Percentiles rank a stretch among this genome's conserved stretches.
Evolutionary conservation across 345 rosid genomes (phyloP).

Genomic region (Eucalyptus polyanthemos): DNA sequence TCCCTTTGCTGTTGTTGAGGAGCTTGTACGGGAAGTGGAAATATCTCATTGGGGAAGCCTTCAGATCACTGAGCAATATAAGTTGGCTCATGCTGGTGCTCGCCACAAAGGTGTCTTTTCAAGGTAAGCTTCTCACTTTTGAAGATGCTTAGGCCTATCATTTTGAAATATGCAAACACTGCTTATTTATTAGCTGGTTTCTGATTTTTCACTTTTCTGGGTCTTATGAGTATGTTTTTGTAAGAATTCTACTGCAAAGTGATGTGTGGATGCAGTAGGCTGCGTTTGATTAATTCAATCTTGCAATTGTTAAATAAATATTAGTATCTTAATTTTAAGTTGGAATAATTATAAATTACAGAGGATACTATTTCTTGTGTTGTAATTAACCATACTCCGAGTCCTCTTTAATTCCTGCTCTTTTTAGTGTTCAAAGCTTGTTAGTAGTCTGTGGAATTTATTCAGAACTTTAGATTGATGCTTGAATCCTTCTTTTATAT

Average conservation of each 20-base stretch:
- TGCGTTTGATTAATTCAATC: neutral
- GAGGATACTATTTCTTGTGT: neutral
- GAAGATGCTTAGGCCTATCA: neutral
- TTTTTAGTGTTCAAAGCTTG: neutral
- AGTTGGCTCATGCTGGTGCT: conserved; percentile 89
- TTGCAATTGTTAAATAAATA: neutral
- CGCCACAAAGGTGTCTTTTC: conserved; percentile 94
- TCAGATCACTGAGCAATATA: conserved; percentile 83
- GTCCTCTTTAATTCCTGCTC: neutral
- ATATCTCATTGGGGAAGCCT: conserved; percentile 98
- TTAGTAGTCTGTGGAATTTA: neutral
- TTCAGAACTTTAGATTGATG: neutral
- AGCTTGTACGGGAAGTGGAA: conserved; percentile 88
- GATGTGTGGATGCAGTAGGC: neutral
- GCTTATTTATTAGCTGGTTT: neutral
- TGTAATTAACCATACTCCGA: neutral
- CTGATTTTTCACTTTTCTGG: neutral
- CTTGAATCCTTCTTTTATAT: neutral
- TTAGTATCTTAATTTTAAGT: neutral
- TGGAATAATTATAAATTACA: neutral
- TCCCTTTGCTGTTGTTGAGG: conserved; percentile 98
- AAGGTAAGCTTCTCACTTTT: conserved; percentile 36
- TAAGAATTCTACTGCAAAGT: neutral
- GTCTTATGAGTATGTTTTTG: neutral
- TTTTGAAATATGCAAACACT: neutral